Base-by-base conservation (phyloP, 78 protist species). In the Guillardia theta region DNA sequence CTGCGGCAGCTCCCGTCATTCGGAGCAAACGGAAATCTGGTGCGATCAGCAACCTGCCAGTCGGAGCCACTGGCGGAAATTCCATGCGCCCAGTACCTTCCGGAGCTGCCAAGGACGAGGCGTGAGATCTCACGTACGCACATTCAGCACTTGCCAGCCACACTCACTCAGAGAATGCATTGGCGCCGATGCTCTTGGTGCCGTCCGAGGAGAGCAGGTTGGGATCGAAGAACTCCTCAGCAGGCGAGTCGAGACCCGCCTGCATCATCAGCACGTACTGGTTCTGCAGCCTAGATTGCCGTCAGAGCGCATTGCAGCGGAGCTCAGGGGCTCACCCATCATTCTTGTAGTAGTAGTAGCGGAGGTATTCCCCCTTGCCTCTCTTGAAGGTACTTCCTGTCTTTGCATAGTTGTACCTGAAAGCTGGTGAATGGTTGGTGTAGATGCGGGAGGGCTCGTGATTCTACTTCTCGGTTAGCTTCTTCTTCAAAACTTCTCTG, bases 21-120 rank as follows among this genome's bases (percentile, higher is more conserved):
- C n/a, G n/a, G n/a, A n/a, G n/a, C n/a, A n/a, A n/a, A n/a, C n/a
- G n/a, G n/a, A n/a, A n/a, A n/a, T n/a, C n/a, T n/a, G n/a, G n/a
- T n/a, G n/a, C n/a, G n/a, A n/a, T 93, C 15, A 4, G 97, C 37
- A 9, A 94, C 94, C 44, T 76, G 83, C 98, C 99, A 98, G 88
- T 97, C 99, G 5, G 94, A 47, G 45, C 98, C 99, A 44, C 95
- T 92, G 47, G 92, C 62, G 10, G 95, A 47, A 33, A 93, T 53
- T 10, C 96, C 88, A 43, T 95, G 95, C 30, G 96, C 97, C 62
- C 62, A 53, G n/a, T n/a, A n/a, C n/a, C n/a, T n/a, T n/a, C n/a
- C n/a, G n/a, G n/a, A n/a, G n/a, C n/a, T n/a, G n/a, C n/a, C n/a
- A n/a, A n/a, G n/a, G n/a, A n/a, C n/a, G n/a, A n/a, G n/a, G n/a